phyloP scores from a whole-genome alignment of 345 rosid species.

The Brassica rapa region DNA sequence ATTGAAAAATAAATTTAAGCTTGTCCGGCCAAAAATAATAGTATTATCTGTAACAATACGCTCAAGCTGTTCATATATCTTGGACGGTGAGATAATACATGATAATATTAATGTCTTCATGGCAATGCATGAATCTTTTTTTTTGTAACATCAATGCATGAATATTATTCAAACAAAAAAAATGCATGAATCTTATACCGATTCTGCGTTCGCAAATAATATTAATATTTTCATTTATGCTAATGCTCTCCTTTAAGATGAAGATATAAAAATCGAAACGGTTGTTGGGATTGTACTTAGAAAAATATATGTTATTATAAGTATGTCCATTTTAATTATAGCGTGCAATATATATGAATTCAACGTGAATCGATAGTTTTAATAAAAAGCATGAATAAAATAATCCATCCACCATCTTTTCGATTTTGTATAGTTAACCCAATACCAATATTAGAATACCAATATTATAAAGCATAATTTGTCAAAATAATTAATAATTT shows the following conservation, averaged over 20 bases:
- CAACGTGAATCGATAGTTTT: not conserved
- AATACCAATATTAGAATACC: too few species aligned
- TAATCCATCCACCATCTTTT: too few species aligned
- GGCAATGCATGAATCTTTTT: constrained; percentile 30
- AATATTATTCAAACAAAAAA: not conserved
- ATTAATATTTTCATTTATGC: not conserved
- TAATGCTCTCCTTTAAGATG: not conserved
- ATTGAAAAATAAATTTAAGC: not conserved
- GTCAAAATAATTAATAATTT: too few species aligned
- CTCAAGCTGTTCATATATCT: constrained; percentile 13
- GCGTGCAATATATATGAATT: not conserved
- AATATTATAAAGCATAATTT: too few species aligned
- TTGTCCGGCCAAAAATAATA: constrained; percentile 24
- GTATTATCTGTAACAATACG: constrained; percentile 26
- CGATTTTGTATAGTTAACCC: too few species aligned
- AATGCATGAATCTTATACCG: not conserved
- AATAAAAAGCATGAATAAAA: not conserved
- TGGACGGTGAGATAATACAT: constrained; percentile 23
- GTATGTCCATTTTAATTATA: not conserved
- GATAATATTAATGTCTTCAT: constrained; percentile 20
- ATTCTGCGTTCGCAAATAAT: not conserved
- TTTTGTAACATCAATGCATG: not conserved
- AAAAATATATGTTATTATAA: not conserved
- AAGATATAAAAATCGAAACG: not conserved
- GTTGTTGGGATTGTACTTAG: not conserved